These are phyloP conservation scores for Pulveroboletus sp. DNA, from an alignment of 768 basidiomycete genomes.

Conservation along the genomic window DNA sequence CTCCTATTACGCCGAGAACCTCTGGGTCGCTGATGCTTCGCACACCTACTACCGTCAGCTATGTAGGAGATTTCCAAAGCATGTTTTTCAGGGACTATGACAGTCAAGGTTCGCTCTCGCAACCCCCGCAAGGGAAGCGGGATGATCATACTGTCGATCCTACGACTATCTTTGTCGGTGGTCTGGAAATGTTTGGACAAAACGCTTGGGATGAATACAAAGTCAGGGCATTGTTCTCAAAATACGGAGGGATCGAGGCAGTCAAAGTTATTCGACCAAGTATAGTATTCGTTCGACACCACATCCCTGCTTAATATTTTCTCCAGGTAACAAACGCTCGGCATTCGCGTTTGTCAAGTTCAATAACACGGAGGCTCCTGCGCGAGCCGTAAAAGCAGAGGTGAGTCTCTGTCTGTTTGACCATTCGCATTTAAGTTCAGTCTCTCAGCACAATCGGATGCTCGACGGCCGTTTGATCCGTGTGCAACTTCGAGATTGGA, in stretches of 20 bases:
- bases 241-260: conserved; percentile 59
- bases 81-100: conserved; percentile 22
- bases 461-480: conserved; percentile 69
- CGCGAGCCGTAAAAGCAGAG: conserved; percentile 62
- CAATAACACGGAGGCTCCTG: conserved; percentile 55
- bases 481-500: conserved; percentile 69
- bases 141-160: conserved; percentile 53
- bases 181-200: conserved; percentile 59
- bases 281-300: conserved; percentile 31
- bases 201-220: conserved; percentile 67
- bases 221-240: conserved; percentile 52
- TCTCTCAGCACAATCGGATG: conserved; percentile 59
- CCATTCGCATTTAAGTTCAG: conserved; percentile 1
- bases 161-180: conserved; percentile 71
- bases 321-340: conserved; percentile 53
- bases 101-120: conserved; percentile 16
- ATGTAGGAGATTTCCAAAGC: conserved; percentile 32
- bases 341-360: conserved; percentile 80
- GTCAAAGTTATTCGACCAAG: conserved; percentile 65
- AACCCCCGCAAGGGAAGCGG: conserved; percentile 20
- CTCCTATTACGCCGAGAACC: conserved; percentile 49
- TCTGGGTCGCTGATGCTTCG: conserved; percentile 44
- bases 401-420: conserved; percentile 31
- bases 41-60: conserved; percentile 42
- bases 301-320: not conserved